A percentile compares a stretch with the other conserved stretches of the same genome.
Evolutionary conservation across 768 basidiomycete genomes (phyloP).

Genomic region (Suillus cothurnatus): DNA sequence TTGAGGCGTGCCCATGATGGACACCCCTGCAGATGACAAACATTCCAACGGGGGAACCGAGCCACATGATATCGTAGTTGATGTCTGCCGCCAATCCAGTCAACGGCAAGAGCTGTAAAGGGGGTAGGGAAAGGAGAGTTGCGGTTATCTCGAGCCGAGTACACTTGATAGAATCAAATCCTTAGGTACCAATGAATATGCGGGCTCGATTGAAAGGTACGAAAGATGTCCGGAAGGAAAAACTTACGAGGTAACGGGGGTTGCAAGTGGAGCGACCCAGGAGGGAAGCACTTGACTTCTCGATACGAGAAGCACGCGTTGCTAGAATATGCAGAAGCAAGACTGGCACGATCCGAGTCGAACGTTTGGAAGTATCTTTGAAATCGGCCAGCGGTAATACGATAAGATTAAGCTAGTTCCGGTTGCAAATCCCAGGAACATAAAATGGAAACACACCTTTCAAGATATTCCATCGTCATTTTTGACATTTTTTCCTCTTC

Average conservation of each 20-base stretch:
- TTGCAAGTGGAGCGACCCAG: background rate
- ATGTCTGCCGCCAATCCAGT: conserved; percentile 14
- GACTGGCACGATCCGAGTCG: conserved; percentile 33
- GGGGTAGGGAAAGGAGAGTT: conserved; percentile 27
- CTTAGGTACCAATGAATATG: conserved; percentile 5
- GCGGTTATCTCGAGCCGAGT: conserved; percentile 31
- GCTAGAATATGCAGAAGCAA: conserved; percentile 34
- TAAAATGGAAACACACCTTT: conserved; percentile 23
- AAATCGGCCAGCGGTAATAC: conserved; percentile 11
- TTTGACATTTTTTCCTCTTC: conserved; percentile 28
- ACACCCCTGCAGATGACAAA: conserved; percentile 27
- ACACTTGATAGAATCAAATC: conserved; percentile 14
- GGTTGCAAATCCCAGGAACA: background rate
- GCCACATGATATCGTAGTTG: conserved; percentile 34
- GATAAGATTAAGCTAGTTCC: conserved; percentile 6
- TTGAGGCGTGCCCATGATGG: conserved; percentile 9
- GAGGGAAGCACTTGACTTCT: conserved; percentile 16
- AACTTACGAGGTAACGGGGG: conserved; percentile 21
- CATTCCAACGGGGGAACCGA: conserved; percentile 30
- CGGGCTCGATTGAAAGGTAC: background rate
- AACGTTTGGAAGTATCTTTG: conserved; percentile 34
- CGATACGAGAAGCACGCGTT: conserved; percentile 35
- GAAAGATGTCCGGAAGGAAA: background rate
- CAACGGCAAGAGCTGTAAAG: conserved; percentile 22
- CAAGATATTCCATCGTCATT: conserved; percentile 33